A percentile compares a stretch with the other conserved stretches of the same genome.
These are phyloP conservation scores for Colletotrichum gloeosporioides DNA, from an alignment of 2,329 filamentous ascomycete species.

Conservation along the genomic window DNA sequence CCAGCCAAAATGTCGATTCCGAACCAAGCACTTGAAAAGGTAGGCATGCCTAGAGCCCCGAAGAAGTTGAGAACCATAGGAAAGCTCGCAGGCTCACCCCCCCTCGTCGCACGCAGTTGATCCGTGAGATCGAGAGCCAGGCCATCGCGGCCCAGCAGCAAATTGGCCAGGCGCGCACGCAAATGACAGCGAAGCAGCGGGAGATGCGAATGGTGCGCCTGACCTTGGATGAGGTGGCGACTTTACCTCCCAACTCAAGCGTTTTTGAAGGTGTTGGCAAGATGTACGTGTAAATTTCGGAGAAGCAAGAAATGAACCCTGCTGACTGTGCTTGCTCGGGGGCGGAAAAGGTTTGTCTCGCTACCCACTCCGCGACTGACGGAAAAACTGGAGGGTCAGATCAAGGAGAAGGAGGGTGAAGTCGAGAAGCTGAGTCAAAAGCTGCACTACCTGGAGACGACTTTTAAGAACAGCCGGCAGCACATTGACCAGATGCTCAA, in stretches of 20 bases:
- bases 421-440: constrained; percentile 85
- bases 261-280: constrained; percentile 97
- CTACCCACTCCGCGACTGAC: constrained; percentile 76
- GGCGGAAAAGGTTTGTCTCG: constrained; percentile 78
- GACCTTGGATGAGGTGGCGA: constrained; percentile 82
- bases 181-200: constrained; percentile 84
- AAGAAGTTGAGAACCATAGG: background rate
- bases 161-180: constrained; percentile 82
- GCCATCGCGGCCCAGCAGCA: constrained; percentile 90
- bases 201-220: constrained; percentile 89
- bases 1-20: constrained; percentile 80
- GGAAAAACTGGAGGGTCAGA: constrained; percentile 77
- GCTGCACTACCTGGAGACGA: constrained; percentile 91
- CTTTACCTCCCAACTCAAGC: constrained; percentile 75
- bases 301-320: background rate
- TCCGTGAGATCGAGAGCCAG: constrained; percentile 93
- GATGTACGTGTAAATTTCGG: constrained; percentile 68
- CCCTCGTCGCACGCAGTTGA: constrained; percentile 60
- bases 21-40: constrained; percentile 94
- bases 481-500: constrained; percentile 87
- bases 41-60: constrained; percentile 37
- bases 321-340: background rate
- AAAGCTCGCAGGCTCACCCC: constrained; percentile 5
- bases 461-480: constrained; percentile 90
- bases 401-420: constrained; percentile 76